These are phyloP conservation scores for Mrakiaceae sp. DNA, from an alignment of 1,284 basidiomycete species.

Conservation along the genomic window DNA sequence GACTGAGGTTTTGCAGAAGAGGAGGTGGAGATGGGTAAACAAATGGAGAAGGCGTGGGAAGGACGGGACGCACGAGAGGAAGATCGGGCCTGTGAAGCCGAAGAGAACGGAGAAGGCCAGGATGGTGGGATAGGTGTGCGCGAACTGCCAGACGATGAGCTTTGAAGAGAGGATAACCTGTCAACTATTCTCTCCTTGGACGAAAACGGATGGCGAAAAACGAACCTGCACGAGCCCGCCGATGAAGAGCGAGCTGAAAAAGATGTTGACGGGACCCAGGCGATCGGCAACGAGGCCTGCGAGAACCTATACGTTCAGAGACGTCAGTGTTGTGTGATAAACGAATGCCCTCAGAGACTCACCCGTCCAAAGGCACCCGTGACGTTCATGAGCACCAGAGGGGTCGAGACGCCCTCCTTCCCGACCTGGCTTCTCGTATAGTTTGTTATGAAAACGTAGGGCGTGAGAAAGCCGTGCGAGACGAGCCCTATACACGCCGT, in stretches of 20 bases:
- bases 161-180: no score
- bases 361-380: conserved; percentile 19
- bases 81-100: conserved; percentile 16
- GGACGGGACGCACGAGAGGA: conserved; percentile 13
- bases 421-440: conserved; percentile 17
- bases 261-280: conserved; percentile 20
- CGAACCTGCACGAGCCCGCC: conserved; percentile 11
- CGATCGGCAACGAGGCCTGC: conserved; percentile 19
- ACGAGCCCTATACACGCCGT: neutral
- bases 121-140: conserved; percentile 16
- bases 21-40: neutral
- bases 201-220: neutral
- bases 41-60: neutral
- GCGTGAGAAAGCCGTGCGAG: neutral
- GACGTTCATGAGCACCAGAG: conserved; percentile 20
- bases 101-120: conserved; percentile 18
- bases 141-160: conserved; percentile 18
- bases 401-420: conserved; percentile 13
- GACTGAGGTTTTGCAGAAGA: neutral
- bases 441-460: conserved; percentile 16
- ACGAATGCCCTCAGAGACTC: neutral
- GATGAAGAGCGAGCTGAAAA: conserved; percentile 18
- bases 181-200: neutral
- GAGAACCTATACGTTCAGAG: conserved; percentile 8
- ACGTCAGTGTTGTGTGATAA: neutral